A percentile compares a stretch with the other conserved stretches of the same genome.
phyloP scores from a whole-genome alignment of 1,284 basidiomycete genomes.

The Boletus nobilissimus region DNA sequence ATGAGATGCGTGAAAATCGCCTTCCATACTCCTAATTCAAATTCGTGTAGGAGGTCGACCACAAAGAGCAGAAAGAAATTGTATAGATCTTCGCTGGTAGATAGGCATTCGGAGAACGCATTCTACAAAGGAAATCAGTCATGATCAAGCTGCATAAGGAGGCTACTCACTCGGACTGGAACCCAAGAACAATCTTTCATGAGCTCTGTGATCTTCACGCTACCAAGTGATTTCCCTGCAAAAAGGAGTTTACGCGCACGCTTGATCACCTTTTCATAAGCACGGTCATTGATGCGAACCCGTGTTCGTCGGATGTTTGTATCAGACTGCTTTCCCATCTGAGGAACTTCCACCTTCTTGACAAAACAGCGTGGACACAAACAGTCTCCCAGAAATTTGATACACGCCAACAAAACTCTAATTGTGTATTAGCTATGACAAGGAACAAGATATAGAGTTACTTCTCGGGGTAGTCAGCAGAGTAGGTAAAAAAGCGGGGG shows the following conservation, averaged over 20 bases:
- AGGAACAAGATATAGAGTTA: conserved; percentile 28
- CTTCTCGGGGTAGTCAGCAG: conserved; percentile 44
- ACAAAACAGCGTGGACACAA: conserved; percentile 10
- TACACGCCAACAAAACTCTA: conserved; percentile 23
- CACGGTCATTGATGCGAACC: background rate
- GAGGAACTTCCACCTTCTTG: background rate
- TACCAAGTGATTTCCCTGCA: too few species aligned
- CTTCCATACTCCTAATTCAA: background rate
- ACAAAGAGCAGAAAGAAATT: background rate
- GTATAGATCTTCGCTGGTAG: too few species aligned
- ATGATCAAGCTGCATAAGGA: too few species aligned
- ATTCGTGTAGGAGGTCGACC: background rate
- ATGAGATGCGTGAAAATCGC: background rate
- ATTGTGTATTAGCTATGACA: background rate
- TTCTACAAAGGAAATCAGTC: background rate
- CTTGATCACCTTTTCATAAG: too few species aligned
- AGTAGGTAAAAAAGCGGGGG: too few species aligned
- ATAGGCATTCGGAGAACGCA: background rate
- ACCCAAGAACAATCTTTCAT: too few species aligned
- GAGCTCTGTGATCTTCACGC: too few species aligned
- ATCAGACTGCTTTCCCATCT: background rate
- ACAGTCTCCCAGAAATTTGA: conserved; percentile 22
- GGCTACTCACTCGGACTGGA: too few species aligned
- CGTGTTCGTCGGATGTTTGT: background rate
- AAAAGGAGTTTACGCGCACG: too few species aligned